These are phyloP conservation scores for Odonthalia washingtoniensis DNA, from an alignment of 31 red algal species.

Conservation along the genomic window DNA sequence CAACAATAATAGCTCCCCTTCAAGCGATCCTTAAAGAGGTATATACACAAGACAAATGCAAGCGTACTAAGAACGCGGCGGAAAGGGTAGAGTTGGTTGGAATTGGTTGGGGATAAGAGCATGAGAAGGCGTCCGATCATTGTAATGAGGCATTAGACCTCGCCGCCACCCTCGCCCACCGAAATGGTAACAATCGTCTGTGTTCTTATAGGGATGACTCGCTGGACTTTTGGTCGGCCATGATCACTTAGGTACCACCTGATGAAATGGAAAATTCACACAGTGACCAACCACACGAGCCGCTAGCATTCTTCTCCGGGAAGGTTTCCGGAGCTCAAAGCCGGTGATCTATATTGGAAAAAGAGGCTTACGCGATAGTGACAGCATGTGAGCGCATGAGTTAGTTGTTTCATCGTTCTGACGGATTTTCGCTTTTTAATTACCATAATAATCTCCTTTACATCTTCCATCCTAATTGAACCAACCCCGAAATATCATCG, in stretches of 20 bases:
- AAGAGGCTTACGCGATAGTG: background rate
- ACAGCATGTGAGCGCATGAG: background rate
- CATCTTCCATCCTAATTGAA: background rate
- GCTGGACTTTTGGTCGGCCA: background rate
- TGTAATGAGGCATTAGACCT: background rate
- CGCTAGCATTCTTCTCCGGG: background rate
- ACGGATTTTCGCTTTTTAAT: background rate
- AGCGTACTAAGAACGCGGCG: conserved; percentile 22
- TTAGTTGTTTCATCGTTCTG: background rate
- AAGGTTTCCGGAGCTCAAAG: background rate
- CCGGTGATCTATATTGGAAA: background rate
- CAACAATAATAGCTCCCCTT: conserved; percentile 12
- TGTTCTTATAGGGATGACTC: background rate
- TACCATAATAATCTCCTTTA: background rate
- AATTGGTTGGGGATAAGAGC: background rate
- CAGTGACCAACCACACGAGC: background rate
- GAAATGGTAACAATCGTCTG: background rate
- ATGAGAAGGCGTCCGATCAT: background rate
- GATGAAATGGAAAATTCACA: background rate
- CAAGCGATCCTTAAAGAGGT: conserved; percentile 3
- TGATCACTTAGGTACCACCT: background rate
- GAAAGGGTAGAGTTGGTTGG: background rate
- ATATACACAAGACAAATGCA: conserved; percentile 21
- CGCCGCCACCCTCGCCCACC: background rate
- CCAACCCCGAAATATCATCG: too few species aligned